Conservation (phyloP, 768 basidiomycete species). For the Sarcodon sp. region DNA sequence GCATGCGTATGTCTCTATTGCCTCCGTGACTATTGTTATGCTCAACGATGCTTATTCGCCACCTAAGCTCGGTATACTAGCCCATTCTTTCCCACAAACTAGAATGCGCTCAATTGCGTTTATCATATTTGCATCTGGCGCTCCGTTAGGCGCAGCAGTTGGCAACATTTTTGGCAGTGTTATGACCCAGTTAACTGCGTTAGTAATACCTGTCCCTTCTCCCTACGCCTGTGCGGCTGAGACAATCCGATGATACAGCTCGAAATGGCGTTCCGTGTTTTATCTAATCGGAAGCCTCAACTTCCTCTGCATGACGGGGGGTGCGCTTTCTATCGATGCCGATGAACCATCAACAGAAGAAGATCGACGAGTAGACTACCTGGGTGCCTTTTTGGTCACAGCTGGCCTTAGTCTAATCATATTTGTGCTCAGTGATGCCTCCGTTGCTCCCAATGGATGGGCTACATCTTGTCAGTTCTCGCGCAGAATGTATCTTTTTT, state of each 20-base stretch:
- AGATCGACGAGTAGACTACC: constrained; percentile 54
- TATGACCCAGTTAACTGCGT: constrained; percentile 40
- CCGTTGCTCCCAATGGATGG: constrained; percentile 52
- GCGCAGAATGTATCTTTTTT: constrained; percentile 8
- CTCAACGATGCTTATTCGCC: background rate
- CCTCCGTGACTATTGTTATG: background rate
- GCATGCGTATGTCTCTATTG: constrained; percentile 36
- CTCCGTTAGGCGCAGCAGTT: constrained; percentile 66
- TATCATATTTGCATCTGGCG: constrained; percentile 75
- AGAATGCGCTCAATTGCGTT: constrained; percentile 64
- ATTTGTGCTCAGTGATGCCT: constrained; percentile 62
- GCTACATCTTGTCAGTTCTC: constrained; percentile 35
- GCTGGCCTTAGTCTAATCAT: constrained; percentile 55
- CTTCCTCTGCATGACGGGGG: constrained; percentile 36
- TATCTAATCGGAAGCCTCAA: constrained; percentile 50
- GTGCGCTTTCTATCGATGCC: constrained; percentile 41
- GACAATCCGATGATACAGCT: constrained; percentile 1
- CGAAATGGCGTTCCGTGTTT: constrained; percentile 57
- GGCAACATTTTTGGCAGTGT: constrained; percentile 65
- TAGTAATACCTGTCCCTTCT: constrained; percentile 3
- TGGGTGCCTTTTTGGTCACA: constrained; percentile 58
- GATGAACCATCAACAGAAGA: constrained; percentile 27
- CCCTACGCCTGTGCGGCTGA: background rate
- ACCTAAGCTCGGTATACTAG: constrained; percentile 70
- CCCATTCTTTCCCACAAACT: constrained; percentile 61